Evolutionary conservation across 352 stramenopile genomes (phyloP).

Genomic region (Salisapilia sapeloensis): DNA sequence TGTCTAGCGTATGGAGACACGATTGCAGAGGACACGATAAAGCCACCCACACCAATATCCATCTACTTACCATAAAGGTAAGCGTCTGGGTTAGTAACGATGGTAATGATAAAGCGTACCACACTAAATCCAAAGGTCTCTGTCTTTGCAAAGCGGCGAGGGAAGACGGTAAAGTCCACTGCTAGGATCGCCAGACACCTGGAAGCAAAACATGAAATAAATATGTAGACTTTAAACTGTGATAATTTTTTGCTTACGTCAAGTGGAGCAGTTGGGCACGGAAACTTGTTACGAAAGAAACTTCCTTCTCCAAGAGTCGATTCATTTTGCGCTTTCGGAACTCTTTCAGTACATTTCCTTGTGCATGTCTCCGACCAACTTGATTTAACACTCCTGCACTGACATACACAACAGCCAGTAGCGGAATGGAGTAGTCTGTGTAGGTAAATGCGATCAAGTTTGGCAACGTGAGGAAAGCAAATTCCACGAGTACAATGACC

Average conservation of each 20-base stretch:
- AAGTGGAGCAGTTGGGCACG: slow-evolving; percentile 69
- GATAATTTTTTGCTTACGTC: slow-evolving; percentile 22
- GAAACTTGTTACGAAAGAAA: slow-evolving; percentile 67
- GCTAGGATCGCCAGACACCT: slow-evolving; percentile 91
- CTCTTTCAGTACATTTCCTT: slow-evolving; percentile 54
- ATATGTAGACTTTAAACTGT: background rate
- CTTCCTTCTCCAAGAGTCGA: slow-evolving; percentile 43
- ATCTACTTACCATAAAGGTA: slow-evolving; percentile 39
- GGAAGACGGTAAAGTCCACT: slow-evolving; percentile 96
- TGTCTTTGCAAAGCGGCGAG: slow-evolving; percentile 90
- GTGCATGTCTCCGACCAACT: slow-evolving; percentile 55
- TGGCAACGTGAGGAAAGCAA: slow-evolving; percentile 40
- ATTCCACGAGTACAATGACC: slow-evolving; percentile 46
- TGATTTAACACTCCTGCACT: slow-evolving; percentile 24
- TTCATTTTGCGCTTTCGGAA: slow-evolving; percentile 75
- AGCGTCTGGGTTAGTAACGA: slow-evolving; percentile 1
- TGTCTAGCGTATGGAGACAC: slow-evolving; percentile 52
- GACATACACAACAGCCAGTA: slow-evolving; percentile 39
- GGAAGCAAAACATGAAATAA: background rate
- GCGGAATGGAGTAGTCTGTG: slow-evolving; percentile 29
- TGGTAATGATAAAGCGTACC: slow-evolving; percentile 14
- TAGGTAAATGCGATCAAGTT: slow-evolving; percentile 61
- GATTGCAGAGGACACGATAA: slow-evolving; percentile 84
- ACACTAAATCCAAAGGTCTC: slow-evolving; percentile 92
- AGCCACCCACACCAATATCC: slow-evolving; percentile 93